Conservation (phyloP, 768 basidiomycete species). For the Auriscalpium orientale region DNA sequence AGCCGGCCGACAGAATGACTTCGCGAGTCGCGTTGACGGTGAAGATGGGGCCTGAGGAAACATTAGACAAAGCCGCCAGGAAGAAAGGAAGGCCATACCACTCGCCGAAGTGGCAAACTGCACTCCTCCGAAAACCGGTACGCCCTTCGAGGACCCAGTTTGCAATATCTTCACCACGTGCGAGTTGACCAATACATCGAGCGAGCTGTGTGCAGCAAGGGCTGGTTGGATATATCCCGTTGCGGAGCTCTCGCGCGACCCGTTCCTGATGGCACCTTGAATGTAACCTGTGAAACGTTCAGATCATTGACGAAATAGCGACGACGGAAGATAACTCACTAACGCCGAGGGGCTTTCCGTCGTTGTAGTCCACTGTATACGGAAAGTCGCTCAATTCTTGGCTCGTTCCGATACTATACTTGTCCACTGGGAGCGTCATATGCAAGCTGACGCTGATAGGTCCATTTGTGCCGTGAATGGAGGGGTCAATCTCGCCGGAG, state of each 20-base stretch:
- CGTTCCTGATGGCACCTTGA: neutral
- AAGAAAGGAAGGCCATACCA: neutral
- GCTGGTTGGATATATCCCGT: slow-evolving; percentile 1
- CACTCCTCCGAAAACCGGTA: slow-evolving; percentile 1
- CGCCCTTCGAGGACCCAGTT: neutral
- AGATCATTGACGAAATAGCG: neutral
- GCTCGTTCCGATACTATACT: slow-evolving; percentile 29
- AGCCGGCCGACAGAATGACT: slow-evolving; percentile 1
- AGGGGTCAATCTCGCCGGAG: slow-evolving; percentile 29
- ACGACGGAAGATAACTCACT: slow-evolving; percentile 20
- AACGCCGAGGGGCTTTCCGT: slow-evolving; percentile 33
- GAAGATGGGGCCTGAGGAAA: neutral
- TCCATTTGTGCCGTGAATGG: slow-evolving; percentile 30
- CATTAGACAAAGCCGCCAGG: neutral
- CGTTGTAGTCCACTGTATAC: slow-evolving; percentile 35
- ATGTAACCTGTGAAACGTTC: neutral
- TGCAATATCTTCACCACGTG: neutral
- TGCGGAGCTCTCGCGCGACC: slow-evolving; percentile 2
- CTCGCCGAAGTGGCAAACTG: neutral
- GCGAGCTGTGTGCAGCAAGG: neutral
- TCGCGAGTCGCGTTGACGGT: neutral
- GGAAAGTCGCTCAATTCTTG: slow-evolving; percentile 30
- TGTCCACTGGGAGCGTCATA: slow-evolving; percentile 16
- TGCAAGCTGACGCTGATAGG: slow-evolving; percentile 18
- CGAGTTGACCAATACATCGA: slow-evolving; percentile 1